Percentiles rank a stretch among this genome's conserved stretches.
phyloP scores from a whole-genome alignment of 2,329 filamentous ascomycete genomes.

The Colletotrichum liaoningense region DNA sequence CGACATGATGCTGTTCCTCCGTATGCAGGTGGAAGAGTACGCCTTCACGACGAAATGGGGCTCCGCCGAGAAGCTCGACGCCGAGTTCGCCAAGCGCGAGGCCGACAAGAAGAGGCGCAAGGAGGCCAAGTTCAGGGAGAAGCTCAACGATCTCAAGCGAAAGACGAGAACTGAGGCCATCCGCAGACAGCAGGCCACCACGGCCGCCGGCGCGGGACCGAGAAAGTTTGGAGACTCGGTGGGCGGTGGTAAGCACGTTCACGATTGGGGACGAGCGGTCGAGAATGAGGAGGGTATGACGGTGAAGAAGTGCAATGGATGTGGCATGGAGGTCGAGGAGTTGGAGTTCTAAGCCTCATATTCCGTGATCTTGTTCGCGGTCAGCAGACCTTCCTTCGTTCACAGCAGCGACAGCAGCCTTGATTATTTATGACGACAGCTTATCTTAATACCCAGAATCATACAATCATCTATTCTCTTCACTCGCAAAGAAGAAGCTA shows the following conservation, averaged over 20 bases:
- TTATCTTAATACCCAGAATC: not conserved
- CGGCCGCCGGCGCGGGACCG: constrained; percentile 60
- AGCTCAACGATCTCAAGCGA: constrained; percentile 91
- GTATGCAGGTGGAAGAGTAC: constrained; percentile 94
- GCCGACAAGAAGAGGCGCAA: constrained; percentile 85
- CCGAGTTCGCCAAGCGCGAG: constrained; percentile 85
- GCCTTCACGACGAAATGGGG: constrained; percentile 94
- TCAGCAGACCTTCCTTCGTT: not conserved
- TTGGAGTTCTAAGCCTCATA: constrained; percentile 65
- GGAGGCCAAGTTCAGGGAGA: constrained; percentile 91
- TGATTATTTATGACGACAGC: not conserved
- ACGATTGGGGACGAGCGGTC: constrained; percentile 84
- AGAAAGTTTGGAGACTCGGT: constrained; percentile 82
- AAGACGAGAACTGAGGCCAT: constrained; percentile 93
- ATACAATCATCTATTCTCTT: constrained; percentile 10
- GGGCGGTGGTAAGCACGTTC: constrained; percentile 79
- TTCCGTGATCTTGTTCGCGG: not conserved
- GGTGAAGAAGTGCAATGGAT: constrained; percentile 82
- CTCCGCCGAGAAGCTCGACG: constrained; percentile 84
- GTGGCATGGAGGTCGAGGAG: constrained; percentile 84
- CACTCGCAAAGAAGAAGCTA: not conserved
- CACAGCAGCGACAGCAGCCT: not conserved
- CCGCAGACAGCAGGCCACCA: constrained; percentile 73
- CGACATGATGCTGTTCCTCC: constrained; percentile 97
- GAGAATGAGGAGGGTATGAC: constrained; percentile 79